Base-by-base conservation (phyloP, 2,329 filamentous ascomycete species). In the Arthroderma sp. region DNA sequence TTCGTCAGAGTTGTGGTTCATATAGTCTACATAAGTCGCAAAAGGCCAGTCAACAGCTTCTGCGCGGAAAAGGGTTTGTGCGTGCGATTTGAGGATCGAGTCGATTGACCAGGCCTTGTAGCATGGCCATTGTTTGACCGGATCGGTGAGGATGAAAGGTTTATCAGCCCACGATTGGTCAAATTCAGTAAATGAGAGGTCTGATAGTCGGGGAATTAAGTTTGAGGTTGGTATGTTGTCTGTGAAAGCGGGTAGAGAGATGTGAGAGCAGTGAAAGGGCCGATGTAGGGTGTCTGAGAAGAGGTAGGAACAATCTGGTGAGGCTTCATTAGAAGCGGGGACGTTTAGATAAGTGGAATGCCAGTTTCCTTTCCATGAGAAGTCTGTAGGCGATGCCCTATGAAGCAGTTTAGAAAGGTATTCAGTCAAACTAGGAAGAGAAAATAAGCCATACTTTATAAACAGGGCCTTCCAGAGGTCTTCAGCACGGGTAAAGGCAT, bases 1-100 rank as follows among this genome's bases (percentile, higher is more conserved):
- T 65, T 96, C 91, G 52, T 96, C 89, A 11, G 67, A 67, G 58
- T 77, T 89, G 58, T 83, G 74, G 36, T 71, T 68, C 82, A 95
- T 86, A 63, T 96, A 98, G 38, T 78, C 70, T 50, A 80, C 69
- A 61, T 96, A 96, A 0, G 77, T 83, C n/a, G 72, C 69, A 50
- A 94, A 75, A 0, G 80, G 77, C 89, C 89, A 96, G 65, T 95
- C 86, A 4, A 96, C 88, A 0, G 87, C 83, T 70, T 96, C 91
- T 6, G 89, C 89, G 36, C 86, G 78, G 63, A 96, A 95, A 42
- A 75, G 72, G 2, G 82, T 73, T 41, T 80, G 65, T 1, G 72
- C 69, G 59, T 87, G 86, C 48, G 71, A 68, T n/a, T 68, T 56
- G 1, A 82, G 67, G 1, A 96, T 71, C 6, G 65, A 65, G n/a